These are phyloP conservation scores for Suhomyces choctaworum DNA, from an alignment of 1,139 yeast species.

Conservation along the genomic window DNA sequence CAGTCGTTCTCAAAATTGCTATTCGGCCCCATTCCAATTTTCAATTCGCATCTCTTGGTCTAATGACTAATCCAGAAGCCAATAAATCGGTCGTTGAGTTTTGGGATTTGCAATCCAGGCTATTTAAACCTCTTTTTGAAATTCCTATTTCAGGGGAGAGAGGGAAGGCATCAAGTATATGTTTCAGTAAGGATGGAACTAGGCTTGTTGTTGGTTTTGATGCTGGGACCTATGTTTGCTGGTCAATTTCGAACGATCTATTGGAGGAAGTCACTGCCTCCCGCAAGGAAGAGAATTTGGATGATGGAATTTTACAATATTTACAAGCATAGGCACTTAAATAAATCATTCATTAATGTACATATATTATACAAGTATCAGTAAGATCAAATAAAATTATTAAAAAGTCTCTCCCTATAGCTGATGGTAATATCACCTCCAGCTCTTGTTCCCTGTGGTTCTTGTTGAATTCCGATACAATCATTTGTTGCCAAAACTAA, in stretches of 20 bases:
- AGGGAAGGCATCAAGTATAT: constrained; percentile 19
- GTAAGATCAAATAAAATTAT: constrained; percentile 32
- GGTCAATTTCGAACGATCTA: constrained; percentile 22
- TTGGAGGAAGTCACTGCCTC: constrained; percentile 10
- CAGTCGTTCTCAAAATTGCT: constrained; percentile 43
- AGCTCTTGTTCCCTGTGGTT: constrained; percentile 34
- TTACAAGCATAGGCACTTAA: constrained; percentile 5
- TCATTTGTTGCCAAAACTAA: constrained; percentile 81
- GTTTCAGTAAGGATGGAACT: constrained; percentile 26
- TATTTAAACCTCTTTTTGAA: constrained; percentile 40
- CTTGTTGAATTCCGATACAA: constrained; percentile 64
- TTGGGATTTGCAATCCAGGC: constrained; percentile 51
- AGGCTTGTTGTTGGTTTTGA: constrained; percentile 27
- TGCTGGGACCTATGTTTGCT: constrained; percentile 26
- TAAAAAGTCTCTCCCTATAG: constrained; percentile 51
- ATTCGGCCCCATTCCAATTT: constrained; percentile 43
- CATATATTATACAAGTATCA: constrained; percentile 15
- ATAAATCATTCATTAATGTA: constrained; percentile 16
- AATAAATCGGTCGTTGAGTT: constrained; percentile 41
- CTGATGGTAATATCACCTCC: constrained; percentile 61
- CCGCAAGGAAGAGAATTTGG: constrained; percentile 7
- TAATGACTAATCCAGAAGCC: constrained; percentile 23
- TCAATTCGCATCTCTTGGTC: constrained; percentile 53
- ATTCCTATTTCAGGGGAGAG: constrained; percentile 17
- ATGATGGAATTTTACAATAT: constrained; percentile 14